phyloP scores from a whole-genome alignment of 257 asterid genomes.

The Rehmannia glutinosa region DNA sequence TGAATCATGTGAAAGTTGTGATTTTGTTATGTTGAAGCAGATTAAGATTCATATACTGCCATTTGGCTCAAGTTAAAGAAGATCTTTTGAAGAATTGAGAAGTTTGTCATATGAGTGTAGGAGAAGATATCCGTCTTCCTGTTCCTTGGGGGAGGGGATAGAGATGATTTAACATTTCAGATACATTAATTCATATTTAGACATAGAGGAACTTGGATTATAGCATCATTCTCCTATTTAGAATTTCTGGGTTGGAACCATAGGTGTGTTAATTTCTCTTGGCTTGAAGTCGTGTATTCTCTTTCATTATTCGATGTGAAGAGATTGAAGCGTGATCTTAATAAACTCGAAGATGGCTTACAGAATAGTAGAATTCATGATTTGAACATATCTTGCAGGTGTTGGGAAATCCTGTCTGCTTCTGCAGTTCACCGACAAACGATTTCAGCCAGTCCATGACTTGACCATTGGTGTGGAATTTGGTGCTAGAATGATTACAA shows the following conservation, averaged over 20 bases:
- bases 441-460: conserved; percentile 40
- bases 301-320: not conserved
- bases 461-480: conserved; percentile 74
- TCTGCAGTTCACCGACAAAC: not conserved
- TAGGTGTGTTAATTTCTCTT: not conserved
- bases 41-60: conserved; percentile 6
- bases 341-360: not conserved
- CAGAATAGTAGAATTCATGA: not conserved
- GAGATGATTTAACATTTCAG: not conserved
- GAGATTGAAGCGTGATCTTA: not conserved
- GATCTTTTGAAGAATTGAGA: not conserved
- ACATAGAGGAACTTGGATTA: too few species aligned
- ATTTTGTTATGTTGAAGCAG: not conserved
- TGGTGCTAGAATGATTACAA: conserved; percentile 65
- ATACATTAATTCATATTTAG: too few species aligned
- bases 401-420: conserved; percentile 84
- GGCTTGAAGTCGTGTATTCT: not conserved
- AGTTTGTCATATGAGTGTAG: conserved; percentile 2
- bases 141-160: not conserved
- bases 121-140: not conserved
- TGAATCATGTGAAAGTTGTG: not conserved
- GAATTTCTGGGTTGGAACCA: not conserved
- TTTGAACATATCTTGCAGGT: conserved; percentile 31
- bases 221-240: not conserved
- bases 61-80: not conserved